Percentiles rank a stretch among this genome's conserved stretches.
These are phyloP conservation scores for Arachis monticola DNA, from an alignment of 331 rosid genomes.

Conservation along the genomic window DNA sequence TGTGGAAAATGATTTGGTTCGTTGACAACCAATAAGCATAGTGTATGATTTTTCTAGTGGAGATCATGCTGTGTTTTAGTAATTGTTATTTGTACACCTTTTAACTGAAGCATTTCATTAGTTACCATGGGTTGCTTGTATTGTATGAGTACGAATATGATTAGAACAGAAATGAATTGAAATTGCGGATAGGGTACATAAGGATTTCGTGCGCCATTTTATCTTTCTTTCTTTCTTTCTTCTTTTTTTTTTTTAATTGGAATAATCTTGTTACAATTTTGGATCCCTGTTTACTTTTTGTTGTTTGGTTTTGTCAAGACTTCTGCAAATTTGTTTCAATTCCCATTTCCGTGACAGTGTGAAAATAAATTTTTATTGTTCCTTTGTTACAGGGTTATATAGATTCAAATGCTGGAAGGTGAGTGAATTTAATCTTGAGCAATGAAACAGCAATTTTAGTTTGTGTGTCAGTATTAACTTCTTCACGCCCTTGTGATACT, in stretches of 20 bases:
- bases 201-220: neutral
- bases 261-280: slow-evolving; percentile 3
- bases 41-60: neutral
- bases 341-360: neutral
- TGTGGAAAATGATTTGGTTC: neutral
- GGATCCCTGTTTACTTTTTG: slow-evolving; percentile 23
- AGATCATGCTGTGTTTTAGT: neutral
- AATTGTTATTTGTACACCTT: neutral
- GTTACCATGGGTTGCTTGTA: slow-evolving; percentile 11
- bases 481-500: slow-evolving; percentile 12
- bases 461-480: slow-evolving; percentile 4
- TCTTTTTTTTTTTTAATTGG: neutral
- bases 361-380: slow-evolving; percentile 29
- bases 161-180: neutral
- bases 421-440: slow-evolving; percentile 32
- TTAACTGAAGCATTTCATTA: slow-evolving; percentile 13
- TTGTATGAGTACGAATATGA: slow-evolving; percentile 22
- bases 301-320: slow-evolving; percentile 20
- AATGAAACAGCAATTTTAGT: neutral
- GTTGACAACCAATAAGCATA: neutral
- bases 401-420: slow-evolving; percentile 46
- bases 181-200: neutral
- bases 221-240: neutral
- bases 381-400: slow-evolving; percentile 45
- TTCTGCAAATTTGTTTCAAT: neutral